Base-by-base conservation (phyloP, 2,329 filamentous ascomycete species). In the Onygena corvina region DNA sequence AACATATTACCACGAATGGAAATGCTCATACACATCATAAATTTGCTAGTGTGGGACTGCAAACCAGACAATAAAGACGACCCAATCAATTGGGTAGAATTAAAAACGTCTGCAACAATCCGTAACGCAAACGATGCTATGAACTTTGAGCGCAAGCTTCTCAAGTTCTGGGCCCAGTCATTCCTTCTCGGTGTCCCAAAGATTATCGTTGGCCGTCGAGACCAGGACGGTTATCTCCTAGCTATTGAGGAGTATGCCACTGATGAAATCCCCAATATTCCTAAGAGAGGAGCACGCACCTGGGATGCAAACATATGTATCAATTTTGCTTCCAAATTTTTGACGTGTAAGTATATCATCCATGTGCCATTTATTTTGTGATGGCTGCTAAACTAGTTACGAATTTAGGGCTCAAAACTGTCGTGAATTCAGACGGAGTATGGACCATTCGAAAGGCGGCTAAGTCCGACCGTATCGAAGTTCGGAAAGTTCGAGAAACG, bases 241-340 rank as follows among this genome's bases (percentile, higher is more conserved):
- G 74, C 77, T 9, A 62, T 93, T 9, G 79, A 94, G 62, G 86
- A 94, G 60, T 77, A 94, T 27, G 78, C 86, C 52, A 95, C 89
- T 1, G 79, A 80, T 40, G 74, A 71, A 25, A 87, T 98, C 49
- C 92, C 92, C 0, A 76, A 77, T 1, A 83, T 77, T 46, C 85
- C 93, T 11, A 80, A 83, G 58, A 74, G 77, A 48, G 80, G 82
- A 0, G 77, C 77, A 25, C 72, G 73, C 1, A 78, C 76, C 42
- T 98, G 92, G 92, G 86, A 96, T 67, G 90, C 86, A 14, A 90
- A 95, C 61, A 77, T 84, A 56, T 95, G 89, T 61, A 92, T 96
- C 61, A 94, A 94, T 58, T 95, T 95, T 67, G 80, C 87, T 1
- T 80, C 78, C 1, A 73, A 69, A 0, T 86, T 96, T 57, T 67